phyloP scores from a whole-genome alignment of 345 rosid species.

The Bretschneidera sinensis region DNA sequence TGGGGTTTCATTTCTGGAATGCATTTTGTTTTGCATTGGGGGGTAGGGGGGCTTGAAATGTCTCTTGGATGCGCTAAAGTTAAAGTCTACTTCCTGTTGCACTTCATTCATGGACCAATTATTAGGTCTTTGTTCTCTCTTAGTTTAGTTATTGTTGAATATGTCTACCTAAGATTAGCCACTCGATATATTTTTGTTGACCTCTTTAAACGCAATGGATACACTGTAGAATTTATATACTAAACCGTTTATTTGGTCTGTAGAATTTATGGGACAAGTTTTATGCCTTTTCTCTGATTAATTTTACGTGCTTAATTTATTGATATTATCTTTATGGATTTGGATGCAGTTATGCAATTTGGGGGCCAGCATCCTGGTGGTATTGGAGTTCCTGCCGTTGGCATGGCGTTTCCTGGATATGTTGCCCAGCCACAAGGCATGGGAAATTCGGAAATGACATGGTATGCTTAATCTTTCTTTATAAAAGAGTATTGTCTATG shows the following conservation, averaged over 20 bases:
- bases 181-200: neutral
- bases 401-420: constrained; percentile 97
- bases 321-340: constrained; percentile 13
- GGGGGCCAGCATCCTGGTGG: constrained; percentile 89
- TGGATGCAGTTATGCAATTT: constrained; percentile 75
- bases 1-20: neutral
- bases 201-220: neutral
- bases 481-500: neutral
- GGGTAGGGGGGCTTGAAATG: neutral
- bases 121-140: neutral
- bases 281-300: neutral
- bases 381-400: constrained; percentile 80
- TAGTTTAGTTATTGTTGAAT: neutral
- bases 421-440: constrained; percentile 73
- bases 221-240: neutral
- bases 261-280: too few relatives aligned
- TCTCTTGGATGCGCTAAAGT: too few relatives aligned
- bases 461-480: constrained; percentile 44
- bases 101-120: too few relatives aligned
- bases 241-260: too few relatives aligned
- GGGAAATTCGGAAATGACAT: constrained; percentile 93
- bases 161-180: neutral
- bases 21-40: neutral
- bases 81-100: too few relatives aligned
- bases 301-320: neutral